phyloP scores from a whole-genome alignment of 1,284 basidiomycete species.

The Phenoliferia sp. region DNA sequence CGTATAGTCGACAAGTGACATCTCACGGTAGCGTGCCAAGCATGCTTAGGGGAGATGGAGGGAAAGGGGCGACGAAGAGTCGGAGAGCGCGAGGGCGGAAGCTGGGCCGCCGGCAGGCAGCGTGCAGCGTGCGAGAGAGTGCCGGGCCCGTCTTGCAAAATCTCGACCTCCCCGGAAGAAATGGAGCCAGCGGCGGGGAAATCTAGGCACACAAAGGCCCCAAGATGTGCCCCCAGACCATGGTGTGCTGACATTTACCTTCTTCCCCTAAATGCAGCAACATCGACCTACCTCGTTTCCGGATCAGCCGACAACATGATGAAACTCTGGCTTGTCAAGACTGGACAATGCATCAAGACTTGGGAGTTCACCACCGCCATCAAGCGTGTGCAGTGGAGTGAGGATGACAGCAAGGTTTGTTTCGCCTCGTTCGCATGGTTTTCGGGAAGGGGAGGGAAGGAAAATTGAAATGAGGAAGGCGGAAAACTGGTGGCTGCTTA shows the following conservation, averaged over 20 bases:
- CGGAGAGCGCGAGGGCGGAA: no score
- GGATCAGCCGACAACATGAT: slow-evolving; percentile 84
- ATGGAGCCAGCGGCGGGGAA: no score
- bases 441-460: not conserved
- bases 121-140: no score
- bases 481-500: not conserved
- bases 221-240: not conserved
- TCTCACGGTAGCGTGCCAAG: no score
- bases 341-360: slow-evolving; percentile 81
- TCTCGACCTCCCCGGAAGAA: no score
- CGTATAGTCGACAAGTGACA: no score
- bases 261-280: slow-evolving; percentile 50
- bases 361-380: slow-evolving; percentile 99
- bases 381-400: slow-evolving; percentile 87
- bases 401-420: slow-evolving; percentile 59
- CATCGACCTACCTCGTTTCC: slow-evolving; percentile 80
- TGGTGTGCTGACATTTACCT: slow-evolving; percentile 1
- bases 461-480: not conserved
- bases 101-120: no score
- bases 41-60: no score
- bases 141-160: no score
- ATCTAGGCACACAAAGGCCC: not conserved
- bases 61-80: no score
- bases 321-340: slow-evolving; percentile 83
- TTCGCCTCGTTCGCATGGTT: not conserved